phyloP scores from a whole-genome alignment of 495 filamentous ascomycete genomes.

The Aspergillus indologenus region DNA sequence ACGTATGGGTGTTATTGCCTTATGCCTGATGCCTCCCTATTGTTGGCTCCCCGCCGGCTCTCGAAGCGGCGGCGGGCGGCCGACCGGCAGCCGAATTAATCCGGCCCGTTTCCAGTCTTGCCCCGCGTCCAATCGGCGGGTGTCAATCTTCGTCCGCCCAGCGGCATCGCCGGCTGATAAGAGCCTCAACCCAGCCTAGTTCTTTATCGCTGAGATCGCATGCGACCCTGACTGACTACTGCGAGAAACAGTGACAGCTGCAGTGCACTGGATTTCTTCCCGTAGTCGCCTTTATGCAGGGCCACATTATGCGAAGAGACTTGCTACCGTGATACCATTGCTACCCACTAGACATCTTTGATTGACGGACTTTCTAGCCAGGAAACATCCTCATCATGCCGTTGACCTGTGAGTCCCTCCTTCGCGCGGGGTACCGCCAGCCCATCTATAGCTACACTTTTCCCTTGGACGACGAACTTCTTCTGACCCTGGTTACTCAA shows the following conservation, averaged over 20 bases:
- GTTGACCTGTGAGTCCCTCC: constrained; percentile 38
- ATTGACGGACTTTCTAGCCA: constrained; percentile 8
- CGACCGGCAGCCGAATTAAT: constrained; percentile 13
- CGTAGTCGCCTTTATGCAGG: background rate
- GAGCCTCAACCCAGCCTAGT: constrained; percentile 8
- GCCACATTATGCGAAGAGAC: constrained; percentile 4
- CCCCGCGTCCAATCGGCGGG: constrained; percentile 22
- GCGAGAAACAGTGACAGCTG: constrained; percentile 11
- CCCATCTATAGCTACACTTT: background rate
- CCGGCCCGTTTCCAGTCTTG: constrained; percentile 12
- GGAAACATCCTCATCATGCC: constrained; percentile 30
- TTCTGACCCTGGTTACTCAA: constrained; percentile 18
- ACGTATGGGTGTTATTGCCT: background rate
- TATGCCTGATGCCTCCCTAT: constrained; percentile 10
- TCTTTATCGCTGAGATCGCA: constrained; percentile 9
- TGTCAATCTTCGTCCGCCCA: constrained; percentile 14
- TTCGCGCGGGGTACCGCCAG: background rate
- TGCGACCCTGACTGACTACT: constrained; percentile 15
- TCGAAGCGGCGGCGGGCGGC: constrained; percentile 12
- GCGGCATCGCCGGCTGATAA: constrained; percentile 17
- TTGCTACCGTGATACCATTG: background rate
- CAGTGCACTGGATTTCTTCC: background rate
- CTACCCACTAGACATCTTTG: constrained; percentile 1
- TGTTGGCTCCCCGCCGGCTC: constrained; percentile 17
- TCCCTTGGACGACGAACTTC: background rate